These are phyloP conservation scores for Pleurotus eryngii DNA, from an alignment of 768 basidiomycete genomes.

Conservation along the genomic window DNA sequence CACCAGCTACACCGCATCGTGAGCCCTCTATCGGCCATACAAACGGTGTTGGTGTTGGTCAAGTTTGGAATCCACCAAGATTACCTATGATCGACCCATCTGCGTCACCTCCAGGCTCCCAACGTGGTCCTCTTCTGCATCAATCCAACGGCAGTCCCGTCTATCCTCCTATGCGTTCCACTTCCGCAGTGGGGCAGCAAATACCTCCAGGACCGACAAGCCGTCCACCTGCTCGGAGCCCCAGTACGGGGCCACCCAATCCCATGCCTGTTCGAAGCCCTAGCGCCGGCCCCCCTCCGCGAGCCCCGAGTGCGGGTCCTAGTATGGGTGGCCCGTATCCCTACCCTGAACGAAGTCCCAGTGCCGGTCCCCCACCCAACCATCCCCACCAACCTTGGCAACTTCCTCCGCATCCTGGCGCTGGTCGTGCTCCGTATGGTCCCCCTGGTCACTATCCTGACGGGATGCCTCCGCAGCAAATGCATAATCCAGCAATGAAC, in stretches of 20 bases:
- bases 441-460: constrained; percentile 10
- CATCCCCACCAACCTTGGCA: constrained; percentile 7
- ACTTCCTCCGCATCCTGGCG: constrained; percentile 5
- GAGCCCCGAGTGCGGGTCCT: no score
- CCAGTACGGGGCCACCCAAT: neutral
- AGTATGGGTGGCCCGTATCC: neutral
- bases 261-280: neutral
- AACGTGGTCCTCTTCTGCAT: constrained; percentile 13
- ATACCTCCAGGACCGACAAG: neutral
- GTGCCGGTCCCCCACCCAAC: constrained; percentile 11
- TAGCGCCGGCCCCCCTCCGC: neutral
- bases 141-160: constrained; percentile 10
- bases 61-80: no score
- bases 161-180: neutral
- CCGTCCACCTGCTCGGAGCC: neutral
- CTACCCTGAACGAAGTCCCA: constrained; percentile 10
- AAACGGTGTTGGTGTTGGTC: no score
- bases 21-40: no score
- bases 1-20: no score
- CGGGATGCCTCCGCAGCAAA: constrained; percentile 13
- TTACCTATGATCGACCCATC: no score
- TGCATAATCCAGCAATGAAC: constrained; percentile 11
- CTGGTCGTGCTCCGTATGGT: constrained; percentile 15
- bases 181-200: neutral
- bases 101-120: neutral